Conservation (phyloP, 139 green algal species). For the Spirogloea muscicola region DNA sequence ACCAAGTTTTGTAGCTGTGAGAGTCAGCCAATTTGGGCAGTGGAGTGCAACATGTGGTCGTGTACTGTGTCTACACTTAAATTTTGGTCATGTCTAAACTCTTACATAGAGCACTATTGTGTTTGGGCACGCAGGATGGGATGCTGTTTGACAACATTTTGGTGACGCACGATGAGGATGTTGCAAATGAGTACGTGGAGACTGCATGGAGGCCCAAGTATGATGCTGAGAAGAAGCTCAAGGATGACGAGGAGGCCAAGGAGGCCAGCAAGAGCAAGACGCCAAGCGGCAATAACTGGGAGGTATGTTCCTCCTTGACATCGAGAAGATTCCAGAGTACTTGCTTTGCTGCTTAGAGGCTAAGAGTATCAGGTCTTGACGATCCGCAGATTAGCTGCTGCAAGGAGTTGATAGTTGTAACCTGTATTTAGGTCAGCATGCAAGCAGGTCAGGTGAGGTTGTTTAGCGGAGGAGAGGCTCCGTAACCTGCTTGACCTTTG, state of each 20-base stretch:
- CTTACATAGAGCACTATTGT: background rate
- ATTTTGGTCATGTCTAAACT: background rate
- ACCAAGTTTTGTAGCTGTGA: background rate
- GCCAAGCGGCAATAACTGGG: background rate
- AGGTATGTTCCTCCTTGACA: background rate
- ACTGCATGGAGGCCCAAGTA: constrained; percentile 42
- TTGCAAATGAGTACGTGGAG: constrained; percentile 29
- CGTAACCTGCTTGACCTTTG: background rate
- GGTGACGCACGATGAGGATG: constrained; percentile 39
- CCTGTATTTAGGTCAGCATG: too few relatives aligned
- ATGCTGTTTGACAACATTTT: constrained; percentile 61
- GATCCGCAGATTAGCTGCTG: too few relatives aligned
- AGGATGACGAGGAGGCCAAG: background rate
- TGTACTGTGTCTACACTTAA: background rate
- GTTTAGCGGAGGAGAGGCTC: too few relatives aligned
- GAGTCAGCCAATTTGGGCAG: background rate
- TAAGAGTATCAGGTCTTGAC: too few relatives aligned
- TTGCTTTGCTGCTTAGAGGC: too few relatives aligned
- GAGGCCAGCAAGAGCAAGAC: background rate
- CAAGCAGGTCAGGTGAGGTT: too few relatives aligned
- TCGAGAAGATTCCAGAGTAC: too few relatives aligned
- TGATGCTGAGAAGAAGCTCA: constrained; percentile 19
- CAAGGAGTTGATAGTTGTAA: too few relatives aligned
- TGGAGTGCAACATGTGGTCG: background rate
- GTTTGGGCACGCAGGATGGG: constrained; percentile 22